Evolutionary conservation across 805 yeast genomes (phyloP), one percentile per base, ranked within the genome.

Genomic region (Saturnispora quitensis): DNA sequence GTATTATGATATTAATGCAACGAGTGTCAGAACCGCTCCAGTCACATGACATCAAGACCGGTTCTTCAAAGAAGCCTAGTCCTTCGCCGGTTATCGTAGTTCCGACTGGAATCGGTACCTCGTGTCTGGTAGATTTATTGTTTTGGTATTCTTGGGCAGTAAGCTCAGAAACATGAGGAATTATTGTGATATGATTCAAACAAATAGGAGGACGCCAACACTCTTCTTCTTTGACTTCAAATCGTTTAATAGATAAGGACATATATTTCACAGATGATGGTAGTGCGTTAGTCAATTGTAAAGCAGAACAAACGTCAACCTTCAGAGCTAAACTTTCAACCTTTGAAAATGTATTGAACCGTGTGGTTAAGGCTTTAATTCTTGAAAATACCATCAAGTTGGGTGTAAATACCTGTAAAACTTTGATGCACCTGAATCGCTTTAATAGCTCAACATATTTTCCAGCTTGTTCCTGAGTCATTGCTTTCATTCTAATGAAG

Each of bases 181-280:
- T 44, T 27, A 44, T 36, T 4, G 47, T 45, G 15, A 45, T 6
- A 45, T 45, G 47, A 17, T 45, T 45, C 10, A 45, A 45, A 5
- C 27, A 17, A 7, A 5, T 25, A 8, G 47, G 47, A 3, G 47
- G 47, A 31, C 4, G 17, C 47, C 47, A 45, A 9, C 24, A 25
- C 18, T 38, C 42, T 28, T 17, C 20, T 10, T 22, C 40, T 7
- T 33, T 31, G 22, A 17, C 40, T n/a, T 18, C 18, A n/a, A 45
- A 45, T 10, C 22, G n/a, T 27, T 20, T 20, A 3, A 45, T 45
- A 27, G 47, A 45, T 20, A 45, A 34, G 9, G 47, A 45, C 47
- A 45, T 45, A 17, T 45, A 45, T 45, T 33, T 45, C n/a, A 45
- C 47, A 22, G 47, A 45, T 33, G 36, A 8, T n/a, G 47, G 47